A percentile compares a stretch with the other conserved stretches of the same genome.
These are phyloP conservation scores for Suhomyces pyralidae DNA, from an alignment of 805 yeast species.

Conservation along the genomic window DNA sequence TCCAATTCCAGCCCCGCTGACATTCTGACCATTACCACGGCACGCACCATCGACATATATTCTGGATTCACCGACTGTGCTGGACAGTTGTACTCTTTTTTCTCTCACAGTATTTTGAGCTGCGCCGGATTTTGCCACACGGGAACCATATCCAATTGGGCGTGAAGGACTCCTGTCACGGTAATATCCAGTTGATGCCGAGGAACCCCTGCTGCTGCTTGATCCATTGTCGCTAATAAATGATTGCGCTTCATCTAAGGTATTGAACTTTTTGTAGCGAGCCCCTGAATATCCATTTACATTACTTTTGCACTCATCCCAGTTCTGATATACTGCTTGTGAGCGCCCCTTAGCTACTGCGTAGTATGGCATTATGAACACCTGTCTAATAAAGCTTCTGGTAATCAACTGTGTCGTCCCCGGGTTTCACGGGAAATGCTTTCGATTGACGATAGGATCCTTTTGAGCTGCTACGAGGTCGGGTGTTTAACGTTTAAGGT, in stretches of 20 bases:
- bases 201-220: not conserved
- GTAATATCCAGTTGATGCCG: not conserved
- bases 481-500: too few relatives aligned
- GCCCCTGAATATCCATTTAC: constrained; percentile 60
- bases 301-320: constrained; percentile 56
- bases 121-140: not conserved
- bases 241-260: constrained; percentile 44
- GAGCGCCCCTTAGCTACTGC: constrained; percentile 38
- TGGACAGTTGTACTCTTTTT: not conserved
- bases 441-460: too few relatives aligned
- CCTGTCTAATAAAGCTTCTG: not conserved
- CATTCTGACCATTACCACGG: constrained; percentile 50
- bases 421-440: too few relatives aligned
- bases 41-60: constrained; percentile 82
- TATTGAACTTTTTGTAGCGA: constrained; percentile 51
- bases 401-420: not conserved
- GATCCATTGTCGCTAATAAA: not conserved
- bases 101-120: not conserved
- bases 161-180: not conserved
- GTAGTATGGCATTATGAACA: constrained; percentile 22
- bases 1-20: constrained; percentile 61
- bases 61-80: not conserved
- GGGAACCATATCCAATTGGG: not conserved
- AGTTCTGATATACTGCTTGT: constrained; percentile 54
- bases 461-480: too few relatives aligned